phyloP scores from a whole-genome alignment of 1,284 basidiomycete species.

The Taiwanofungus camphoratus region DNA sequence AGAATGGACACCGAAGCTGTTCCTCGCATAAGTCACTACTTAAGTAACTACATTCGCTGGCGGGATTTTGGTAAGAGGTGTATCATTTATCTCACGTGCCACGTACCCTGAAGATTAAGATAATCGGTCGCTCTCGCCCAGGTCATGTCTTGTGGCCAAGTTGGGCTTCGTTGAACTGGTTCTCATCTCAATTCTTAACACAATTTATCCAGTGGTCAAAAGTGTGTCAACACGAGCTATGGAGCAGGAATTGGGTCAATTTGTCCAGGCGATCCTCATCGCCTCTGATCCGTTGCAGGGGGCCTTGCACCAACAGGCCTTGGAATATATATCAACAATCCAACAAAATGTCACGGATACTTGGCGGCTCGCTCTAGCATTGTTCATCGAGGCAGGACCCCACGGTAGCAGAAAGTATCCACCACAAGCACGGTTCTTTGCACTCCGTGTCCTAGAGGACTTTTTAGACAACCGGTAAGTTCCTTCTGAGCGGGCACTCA shows the following conservation, averaged over 20 bases:
- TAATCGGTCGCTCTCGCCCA: too few species aligned
- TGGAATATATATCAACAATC: constrained; percentile 73
- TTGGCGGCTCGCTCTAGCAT: constrained; percentile 72
- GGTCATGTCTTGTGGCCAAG: too few species aligned
- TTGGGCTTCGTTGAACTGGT: too few species aligned
- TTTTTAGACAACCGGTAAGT: constrained; percentile 82
- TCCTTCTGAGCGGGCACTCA: neutral
- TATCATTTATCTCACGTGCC: too few species aligned
- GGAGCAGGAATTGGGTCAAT: constrained; percentile 70
- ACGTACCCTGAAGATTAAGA: too few species aligned
- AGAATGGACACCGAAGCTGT: too few species aligned
- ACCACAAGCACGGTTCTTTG: constrained; percentile 78
- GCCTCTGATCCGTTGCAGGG: constrained; percentile 74
- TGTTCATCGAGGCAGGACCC: constrained; percentile 61
- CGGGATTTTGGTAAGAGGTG: too few species aligned
- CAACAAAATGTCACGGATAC: constrained; percentile 71
- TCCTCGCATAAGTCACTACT: too few species aligned
- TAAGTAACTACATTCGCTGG: too few species aligned
- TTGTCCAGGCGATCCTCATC: constrained; percentile 79
- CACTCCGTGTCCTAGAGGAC: constrained; percentile 79
- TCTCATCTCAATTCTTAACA: too few species aligned
- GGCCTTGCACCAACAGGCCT: constrained; percentile 70
- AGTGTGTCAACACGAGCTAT: constrained; percentile 36
- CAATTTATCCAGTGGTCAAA: too few species aligned
- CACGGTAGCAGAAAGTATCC: constrained; percentile 64